Evolutionary conservation across 345 rosid species (phyloP).

Genomic region (Acer campestre): DNA sequence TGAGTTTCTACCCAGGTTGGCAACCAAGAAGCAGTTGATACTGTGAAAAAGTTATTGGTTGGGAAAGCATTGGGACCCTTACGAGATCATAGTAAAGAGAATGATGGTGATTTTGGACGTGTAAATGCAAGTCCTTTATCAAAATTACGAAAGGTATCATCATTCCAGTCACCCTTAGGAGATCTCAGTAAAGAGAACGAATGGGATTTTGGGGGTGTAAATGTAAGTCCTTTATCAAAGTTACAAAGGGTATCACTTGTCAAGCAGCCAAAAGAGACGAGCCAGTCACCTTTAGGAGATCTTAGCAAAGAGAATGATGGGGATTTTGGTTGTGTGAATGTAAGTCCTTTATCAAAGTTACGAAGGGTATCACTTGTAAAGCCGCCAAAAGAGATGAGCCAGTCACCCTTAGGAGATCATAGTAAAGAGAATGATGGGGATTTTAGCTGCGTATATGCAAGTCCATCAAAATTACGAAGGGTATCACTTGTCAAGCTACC

Average conservation of each 20-base stretch:
- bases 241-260: conserved; percentile 51
- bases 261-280: conserved; percentile 38
- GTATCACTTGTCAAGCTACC: conserved; percentile 58
- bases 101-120: conserved; percentile 3
- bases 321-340: neutral
- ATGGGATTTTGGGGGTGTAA: neutral
- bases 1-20: conserved; percentile 45
- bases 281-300: conserved; percentile 34
- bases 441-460: conserved; percentile 16
- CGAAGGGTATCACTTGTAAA: conserved; percentile 56
- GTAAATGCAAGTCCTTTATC: conserved; percentile 57
- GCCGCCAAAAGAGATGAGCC: conserved; percentile 34
- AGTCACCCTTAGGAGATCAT: conserved; percentile 29
- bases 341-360: conserved; percentile 68
- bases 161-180: conserved; percentile 24
- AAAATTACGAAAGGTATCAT: conserved; percentile 51
- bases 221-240: conserved; percentile 65
- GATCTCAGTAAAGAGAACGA: conserved; percentile 20
- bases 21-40: conserved; percentile 75
- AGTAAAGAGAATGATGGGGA: conserved; percentile 14
- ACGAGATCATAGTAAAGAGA: conserved; percentile 13
- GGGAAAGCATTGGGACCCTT: conserved; percentile 35
- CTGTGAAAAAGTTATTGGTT: conserved; percentile 32
- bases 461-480: conserved; percentile 60
- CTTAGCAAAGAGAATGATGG: conserved; percentile 14